Evolutionary conservation across 805 yeast species (phyloP).

Genomic region (Cyberlindnera mrakii): DNA sequence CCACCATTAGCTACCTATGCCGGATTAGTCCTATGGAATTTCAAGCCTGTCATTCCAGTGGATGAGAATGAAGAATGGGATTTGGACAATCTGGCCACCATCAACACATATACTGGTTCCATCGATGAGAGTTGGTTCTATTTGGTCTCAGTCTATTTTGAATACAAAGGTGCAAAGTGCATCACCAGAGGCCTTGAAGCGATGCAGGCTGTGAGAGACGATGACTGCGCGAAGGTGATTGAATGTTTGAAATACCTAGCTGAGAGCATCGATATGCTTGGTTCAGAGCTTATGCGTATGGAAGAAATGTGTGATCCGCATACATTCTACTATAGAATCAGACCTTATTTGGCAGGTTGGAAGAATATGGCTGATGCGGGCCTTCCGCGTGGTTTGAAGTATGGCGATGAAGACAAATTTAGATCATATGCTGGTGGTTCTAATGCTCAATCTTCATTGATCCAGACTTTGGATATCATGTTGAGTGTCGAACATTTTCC

Average conservation of each 20-base stretch:
- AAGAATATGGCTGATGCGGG: slow-evolving; percentile 86
- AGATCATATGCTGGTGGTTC: slow-evolving; percentile 80
- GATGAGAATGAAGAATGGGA: slow-evolving; percentile 30
- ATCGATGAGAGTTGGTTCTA: slow-evolving; percentile 94
- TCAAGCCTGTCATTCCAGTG: slow-evolving; percentile 50
- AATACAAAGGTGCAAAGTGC: slow-evolving; percentile 71
- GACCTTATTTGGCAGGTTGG: slow-evolving; percentile 95
- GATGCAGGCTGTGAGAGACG: slow-evolving; percentile 45
- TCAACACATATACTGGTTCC: slow-evolving; percentile 83
- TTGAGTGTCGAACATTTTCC: slow-evolving; percentile 74
- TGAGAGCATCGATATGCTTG: slow-evolving; percentile 66
- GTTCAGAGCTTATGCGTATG: slow-evolving; percentile 70
- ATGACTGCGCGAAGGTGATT: slow-evolving; percentile 36
- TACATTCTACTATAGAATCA: slow-evolving; percentile 74
- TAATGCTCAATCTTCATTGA: slow-evolving; percentile 86
- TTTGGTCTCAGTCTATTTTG: slow-evolving; percentile 81
- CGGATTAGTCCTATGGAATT: slow-evolving; percentile 85
- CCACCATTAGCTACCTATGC: slow-evolving; percentile 91
- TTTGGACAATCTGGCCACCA: slow-evolving; percentile 67
- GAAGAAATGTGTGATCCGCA: slow-evolving; percentile 95
- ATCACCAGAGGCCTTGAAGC: slow-evolving; percentile 65
- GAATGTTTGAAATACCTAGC: slow-evolving; percentile 58
- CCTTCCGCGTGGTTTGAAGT: slow-evolving; percentile 67
- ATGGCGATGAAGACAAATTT: slow-evolving; percentile 58
- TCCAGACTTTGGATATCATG: slow-evolving; percentile 78